Evolutionary conservation across 2,329 filamentous ascomycete genomes (phyloP), one percentile per base, ranked within the genome.

Genomic region (Clarireedia paspali): DNA sequence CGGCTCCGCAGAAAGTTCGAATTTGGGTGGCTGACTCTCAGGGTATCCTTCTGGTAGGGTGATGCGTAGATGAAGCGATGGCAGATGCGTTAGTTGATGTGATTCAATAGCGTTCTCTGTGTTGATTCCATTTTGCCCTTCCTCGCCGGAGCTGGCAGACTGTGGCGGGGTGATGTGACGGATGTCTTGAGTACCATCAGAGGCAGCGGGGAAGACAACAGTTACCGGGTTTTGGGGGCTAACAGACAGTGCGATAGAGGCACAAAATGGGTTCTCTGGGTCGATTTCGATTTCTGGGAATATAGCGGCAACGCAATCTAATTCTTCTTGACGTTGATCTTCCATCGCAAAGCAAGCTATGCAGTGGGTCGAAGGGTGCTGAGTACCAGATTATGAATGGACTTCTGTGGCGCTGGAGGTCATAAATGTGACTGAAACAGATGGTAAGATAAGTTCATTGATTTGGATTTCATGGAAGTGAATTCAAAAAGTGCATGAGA

Each of bases 251-350:
- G 83, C 78, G 56, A 86, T 75, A n/a, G 63, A 63, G 6, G 64
- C 63, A 45, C 74, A 73, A 66, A 84, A 77, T 6, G 72, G 73
- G 34, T 74, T 63, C 6, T 72, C 66, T 47, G 74, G 68, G 20
- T 75, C 67, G 7, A 71, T 70, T 30, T 73, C 73, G 14, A 87
- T 78, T 69, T 87, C 84, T n/a, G 84, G 84, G 61, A 79, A 88
- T 64, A 88, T 87, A 59, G 83, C 81, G 55, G 75, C 72, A 55
- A 87, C 75, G 14, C 82, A 78, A 63, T 76, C 77, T 54, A 87
- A 74, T 73, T 87, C 84, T 47, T 77, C 72, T 54, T 75, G 69
- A 50, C 84, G 81, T 60, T 75, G 73, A 64, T 83, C 78, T 63
- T 90, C 87, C 64, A 78, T 82, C 74, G 87, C 79, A 70, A 78